phyloP scores from a whole-genome alignment of 2,329 filamentous ascomycete genomes.

The Ophiostoma novo-ulmi region DNA sequence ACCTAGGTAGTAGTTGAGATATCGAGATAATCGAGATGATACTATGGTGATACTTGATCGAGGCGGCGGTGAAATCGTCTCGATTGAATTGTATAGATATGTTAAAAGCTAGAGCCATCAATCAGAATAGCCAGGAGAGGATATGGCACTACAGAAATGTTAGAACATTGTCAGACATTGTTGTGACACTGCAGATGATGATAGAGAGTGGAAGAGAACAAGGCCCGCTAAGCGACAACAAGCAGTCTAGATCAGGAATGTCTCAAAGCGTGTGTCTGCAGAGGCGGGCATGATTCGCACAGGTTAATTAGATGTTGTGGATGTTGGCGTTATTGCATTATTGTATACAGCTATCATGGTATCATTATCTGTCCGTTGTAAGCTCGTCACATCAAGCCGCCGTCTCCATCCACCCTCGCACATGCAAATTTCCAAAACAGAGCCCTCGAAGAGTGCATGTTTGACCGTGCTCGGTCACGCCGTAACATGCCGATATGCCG shows the following conservation, averaged over 20 bases:
- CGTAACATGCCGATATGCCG: constrained; percentile 12
- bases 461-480: constrained; percentile 12
- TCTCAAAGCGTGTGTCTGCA: background rate
- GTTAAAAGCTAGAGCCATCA: background rate
- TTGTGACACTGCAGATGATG: background rate
- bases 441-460: background rate
- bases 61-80: too few relatives aligned
- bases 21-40: too few relatives aligned
- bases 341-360: background rate
- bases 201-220: constrained; percentile 13
- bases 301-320: background rate
- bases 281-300: too few relatives aligned
- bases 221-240: constrained; percentile 9
- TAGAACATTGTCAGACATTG: background rate
- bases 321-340: background rate
- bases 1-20: too few relatives aligned
- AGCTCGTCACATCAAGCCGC: background rate
- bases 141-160: background rate
- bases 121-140: background rate
- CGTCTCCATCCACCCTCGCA: background rate
- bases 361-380: background rate
- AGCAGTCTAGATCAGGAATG: background rate
- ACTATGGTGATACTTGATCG: too few relatives aligned
- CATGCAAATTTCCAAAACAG: background rate
- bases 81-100: too few relatives aligned